These are phyloP conservation scores for Earliella scabrosa DNA, from an alignment of 1,284 basidiomycete species.

Conservation along the genomic window DNA sequence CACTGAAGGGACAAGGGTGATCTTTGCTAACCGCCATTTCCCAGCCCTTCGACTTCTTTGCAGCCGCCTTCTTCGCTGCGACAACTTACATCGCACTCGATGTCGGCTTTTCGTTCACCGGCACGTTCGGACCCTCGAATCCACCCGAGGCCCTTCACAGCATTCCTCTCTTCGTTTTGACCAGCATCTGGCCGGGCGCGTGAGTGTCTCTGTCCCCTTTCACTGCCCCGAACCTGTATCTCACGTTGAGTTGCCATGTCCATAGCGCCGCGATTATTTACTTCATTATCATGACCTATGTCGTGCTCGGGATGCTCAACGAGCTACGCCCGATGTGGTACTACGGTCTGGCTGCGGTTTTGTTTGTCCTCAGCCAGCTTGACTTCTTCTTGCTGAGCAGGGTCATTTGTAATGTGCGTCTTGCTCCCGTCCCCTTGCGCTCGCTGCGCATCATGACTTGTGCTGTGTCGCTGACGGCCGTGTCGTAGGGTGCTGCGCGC, in stretches of 20 bases:
- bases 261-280: conserved; percentile 72
- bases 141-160: conserved; percentile 61
- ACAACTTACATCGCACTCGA: conserved; percentile 84
- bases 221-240: no score
- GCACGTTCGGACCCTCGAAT: conserved; percentile 59
- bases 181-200: conserved; percentile 84
- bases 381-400: conserved; percentile 78
- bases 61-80: conserved; percentile 65
- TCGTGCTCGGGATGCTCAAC: conserved; percentile 71
- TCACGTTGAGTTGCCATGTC: neutral
- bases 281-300: conserved; percentile 73
- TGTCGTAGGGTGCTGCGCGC: conserved; percentile 27
- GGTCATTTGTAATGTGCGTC: conserved; percentile 74
- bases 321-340: conserved; percentile 76
- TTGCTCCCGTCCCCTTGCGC: neutral
- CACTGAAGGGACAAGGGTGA: no score
- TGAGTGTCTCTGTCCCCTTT: conserved; percentile 43
- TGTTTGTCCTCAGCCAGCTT: conserved; percentile 79
- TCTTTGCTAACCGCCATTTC: neutral
- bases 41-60: conserved; percentile 68
- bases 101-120: conserved; percentile 66
- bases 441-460: neutral
- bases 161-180: conserved; percentile 78
- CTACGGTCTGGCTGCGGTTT: conserved; percentile 64
- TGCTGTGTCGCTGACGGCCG: neutral